These are phyloP conservation scores for Somion occarium DNA, from an alignment of 1,284 basidiomycete species.

Conservation along the genomic window DNA sequence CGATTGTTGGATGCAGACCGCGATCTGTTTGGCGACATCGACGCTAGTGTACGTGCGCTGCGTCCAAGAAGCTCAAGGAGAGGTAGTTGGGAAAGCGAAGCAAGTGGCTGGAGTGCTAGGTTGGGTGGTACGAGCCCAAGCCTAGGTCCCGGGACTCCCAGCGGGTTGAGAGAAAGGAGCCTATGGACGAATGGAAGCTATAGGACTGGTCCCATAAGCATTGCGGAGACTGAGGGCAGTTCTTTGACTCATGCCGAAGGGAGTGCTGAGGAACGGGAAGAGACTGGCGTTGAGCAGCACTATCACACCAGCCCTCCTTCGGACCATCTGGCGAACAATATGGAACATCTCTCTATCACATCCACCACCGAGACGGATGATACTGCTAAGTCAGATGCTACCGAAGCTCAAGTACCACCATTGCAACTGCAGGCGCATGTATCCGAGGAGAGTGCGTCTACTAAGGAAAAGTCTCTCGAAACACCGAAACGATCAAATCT, in stretches of 20 bases:
- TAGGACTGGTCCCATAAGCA: slow-evolving; percentile 46
- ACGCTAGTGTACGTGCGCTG: slow-evolving; percentile 76
- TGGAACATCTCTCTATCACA: not conserved
- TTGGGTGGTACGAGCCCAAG: slow-evolving; percentile 35
- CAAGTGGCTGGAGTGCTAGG: slow-evolving; percentile 78
- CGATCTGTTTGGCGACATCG: slow-evolving; percentile 54
- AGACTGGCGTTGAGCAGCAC: too few relatives aligned
- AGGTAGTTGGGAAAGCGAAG: slow-evolving; percentile 82
- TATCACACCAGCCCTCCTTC: too few relatives aligned
- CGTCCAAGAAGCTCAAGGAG: slow-evolving; percentile 75
- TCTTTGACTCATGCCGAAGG: slow-evolving; percentile 7
- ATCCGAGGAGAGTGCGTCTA: not conserved
- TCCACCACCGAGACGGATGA: not conserved
- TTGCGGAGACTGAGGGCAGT: slow-evolving; percentile 21
- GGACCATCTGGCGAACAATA: too few relatives aligned
- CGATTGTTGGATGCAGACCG: slow-evolving; percentile 30
- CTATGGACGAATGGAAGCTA: slow-evolving; percentile 52
- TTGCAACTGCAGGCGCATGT: not conserved
- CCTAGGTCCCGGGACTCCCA: slow-evolving; percentile 35
- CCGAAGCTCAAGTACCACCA: not conserved
- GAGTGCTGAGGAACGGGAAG: not conserved
- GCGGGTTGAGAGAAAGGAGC: slow-evolving; percentile 45
- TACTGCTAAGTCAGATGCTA: not conserved
- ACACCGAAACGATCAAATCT: slow-evolving; percentile 17
- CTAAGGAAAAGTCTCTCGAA: slow-evolving; percentile 14